Evolutionary conservation across 176 grass and related monocot genomes (phyloP), one percentile per base, ranked within the genome.

Genomic region (Stipa capillata): DNA sequence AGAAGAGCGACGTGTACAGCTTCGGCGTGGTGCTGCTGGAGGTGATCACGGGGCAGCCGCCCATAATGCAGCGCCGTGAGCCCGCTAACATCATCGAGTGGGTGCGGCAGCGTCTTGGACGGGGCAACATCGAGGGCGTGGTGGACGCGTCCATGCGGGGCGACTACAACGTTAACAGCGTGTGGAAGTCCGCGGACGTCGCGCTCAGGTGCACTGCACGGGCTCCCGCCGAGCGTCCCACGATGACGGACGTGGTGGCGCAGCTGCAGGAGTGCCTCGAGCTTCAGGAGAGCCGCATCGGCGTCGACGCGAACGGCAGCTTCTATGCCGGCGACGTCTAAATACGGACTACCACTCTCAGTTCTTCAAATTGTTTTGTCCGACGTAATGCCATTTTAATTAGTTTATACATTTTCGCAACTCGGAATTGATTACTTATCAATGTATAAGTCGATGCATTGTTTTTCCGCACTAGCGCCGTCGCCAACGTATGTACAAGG

Each of bases 1-100:
- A 40, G 21, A 89, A 89, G 61, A 89, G 83, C 9, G 90, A 92
- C 4, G 90, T 87, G 14, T 89, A 93, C 16, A 93, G 90, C 40
- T 93, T 93, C 2, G 90, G 87, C 3, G 76, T 93, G 0, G 79
- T 93, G 16, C 60, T 89, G 17, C 24, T 92, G 18, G 73, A 92
- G 83, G 4, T 86, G 6, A 9, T 84, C 57, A 87, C 83, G 0
- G 90, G 83, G 47, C 67, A 51, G 50, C 59, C 83, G 0, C 25
- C 90, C 0, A 65, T 89, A 43, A 1, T 92, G 20, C 39, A 34
- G 7, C 33, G 10, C 41, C 45, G 71, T 1, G 68, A 83, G 57
- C 57, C 76, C 8, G 64, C 42, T 4, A 37, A 15, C 53, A 51
- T 92, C 31, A 37, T 77, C 14, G 51, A 83, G 5, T 89, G 86